Evolutionary conservation across 768 basidiomycete species (phyloP).

Genomic region (Hygrophorus pudorinus): DNA sequence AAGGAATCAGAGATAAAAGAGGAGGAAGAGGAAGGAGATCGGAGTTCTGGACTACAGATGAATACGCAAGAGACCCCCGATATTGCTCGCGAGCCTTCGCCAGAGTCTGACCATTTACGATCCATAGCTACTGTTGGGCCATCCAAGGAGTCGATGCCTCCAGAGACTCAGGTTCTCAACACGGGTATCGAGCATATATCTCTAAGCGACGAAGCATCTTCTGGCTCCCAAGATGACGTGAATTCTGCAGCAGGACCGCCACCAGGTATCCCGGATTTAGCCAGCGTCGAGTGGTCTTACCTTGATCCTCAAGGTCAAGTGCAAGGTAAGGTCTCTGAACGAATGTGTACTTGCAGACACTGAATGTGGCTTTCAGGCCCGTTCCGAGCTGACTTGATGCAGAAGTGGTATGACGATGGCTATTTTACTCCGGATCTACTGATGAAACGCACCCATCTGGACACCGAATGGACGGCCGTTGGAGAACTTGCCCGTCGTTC

Average conservation of each 20-base stretch:
- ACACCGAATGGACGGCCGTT: constrained; percentile 58
- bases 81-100: not conserved
- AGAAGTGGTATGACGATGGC: constrained; percentile 87
- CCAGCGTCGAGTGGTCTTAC: constrained; percentile 79
- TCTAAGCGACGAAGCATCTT: not conserved
- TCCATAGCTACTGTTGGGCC: not conserved
- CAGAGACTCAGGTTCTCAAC: not conserved
- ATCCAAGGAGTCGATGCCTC: not conserved
- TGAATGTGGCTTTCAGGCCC: constrained; percentile 46
- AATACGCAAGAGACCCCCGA: constrained; percentile 3
- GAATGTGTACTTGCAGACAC: not conserved
- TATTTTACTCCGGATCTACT: constrained; percentile 80
- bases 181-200: not conserved
- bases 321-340: constrained; percentile 51
- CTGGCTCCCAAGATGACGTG: not conserved
- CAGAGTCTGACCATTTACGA: not conserved
- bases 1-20: constrained; percentile 47
- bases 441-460: constrained; percentile 71
- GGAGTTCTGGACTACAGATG: constrained; percentile 4
- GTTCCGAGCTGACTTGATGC: constrained; percentile 84
- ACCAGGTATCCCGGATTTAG: constrained; percentile 42
- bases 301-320: constrained; percentile 86
- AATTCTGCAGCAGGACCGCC: constrained; percentile 20
- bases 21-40: constrained; percentile 26
- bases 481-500: constrained; percentile 46